A percentile compares a stretch with the other conserved stretches of the same genome.
phyloP scores from a whole-genome alignment of 2,329 filamentous ascomycete species.

The Leptographium galeiforme region DNA sequence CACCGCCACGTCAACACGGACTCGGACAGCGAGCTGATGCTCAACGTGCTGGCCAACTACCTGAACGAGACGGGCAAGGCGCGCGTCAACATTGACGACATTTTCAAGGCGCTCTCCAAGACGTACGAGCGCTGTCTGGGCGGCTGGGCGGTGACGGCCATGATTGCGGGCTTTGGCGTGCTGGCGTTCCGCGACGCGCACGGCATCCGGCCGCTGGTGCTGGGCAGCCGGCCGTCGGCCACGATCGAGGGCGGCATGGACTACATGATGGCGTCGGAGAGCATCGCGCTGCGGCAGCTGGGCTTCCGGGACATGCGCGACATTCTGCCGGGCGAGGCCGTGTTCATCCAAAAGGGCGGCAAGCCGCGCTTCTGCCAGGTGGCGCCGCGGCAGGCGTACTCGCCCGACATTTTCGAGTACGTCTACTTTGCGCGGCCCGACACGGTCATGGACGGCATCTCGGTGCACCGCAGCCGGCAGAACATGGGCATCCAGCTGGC shows the following conservation, averaged over 20 bases:
- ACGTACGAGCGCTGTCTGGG: constrained; percentile 67
- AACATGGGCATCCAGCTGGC: constrained; percentile 79
- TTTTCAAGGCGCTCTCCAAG: constrained; percentile 57
- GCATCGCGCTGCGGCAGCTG: constrained; percentile 66
- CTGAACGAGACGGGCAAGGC: constrained; percentile 74
- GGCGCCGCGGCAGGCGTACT: constrained; percentile 53
- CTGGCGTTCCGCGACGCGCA: constrained; percentile 65
- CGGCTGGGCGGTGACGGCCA: constrained; percentile 69
- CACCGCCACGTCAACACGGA: constrained; percentile 83
- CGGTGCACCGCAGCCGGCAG: constrained; percentile 68
- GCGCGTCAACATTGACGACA: constrained; percentile 66
- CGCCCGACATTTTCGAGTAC: constrained; percentile 77
- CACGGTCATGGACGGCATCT: constrained; percentile 74
- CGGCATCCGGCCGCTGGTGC: constrained; percentile 72
- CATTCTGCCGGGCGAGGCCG: constrained; percentile 37
- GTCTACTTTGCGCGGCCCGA: constrained; percentile 82
- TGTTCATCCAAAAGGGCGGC: constrained; percentile 53
- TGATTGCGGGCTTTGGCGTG: constrained; percentile 71
- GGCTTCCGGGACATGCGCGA: constrained; percentile 65
- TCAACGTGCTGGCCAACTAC: constrained; percentile 78
- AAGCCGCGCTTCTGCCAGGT: constrained; percentile 66
- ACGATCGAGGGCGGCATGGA: constrained; percentile 32
- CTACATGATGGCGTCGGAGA: constrained; percentile 85
- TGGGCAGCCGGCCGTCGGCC: constrained; percentile 60
- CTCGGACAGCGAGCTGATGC: constrained; percentile 71